Evolutionary conservation across 768 basidiomycete genomes (phyloP), one percentile per base, ranked within the genome.

Genomic region (Favolaschia claudopus): DNA sequence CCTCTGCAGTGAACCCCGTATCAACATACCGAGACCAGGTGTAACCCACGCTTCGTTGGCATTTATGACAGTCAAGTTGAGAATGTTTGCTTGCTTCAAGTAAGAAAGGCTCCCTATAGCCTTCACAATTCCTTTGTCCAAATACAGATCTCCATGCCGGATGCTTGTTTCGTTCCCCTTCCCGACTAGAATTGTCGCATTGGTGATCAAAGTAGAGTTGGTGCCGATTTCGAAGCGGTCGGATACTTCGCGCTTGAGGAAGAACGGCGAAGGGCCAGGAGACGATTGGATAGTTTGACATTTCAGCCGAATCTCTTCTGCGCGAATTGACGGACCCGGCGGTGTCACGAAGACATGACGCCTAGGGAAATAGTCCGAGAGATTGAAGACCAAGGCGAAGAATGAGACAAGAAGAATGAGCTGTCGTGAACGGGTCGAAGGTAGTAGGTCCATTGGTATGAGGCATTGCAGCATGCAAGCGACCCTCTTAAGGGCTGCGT

Each of bases 211-310:
- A 19, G 87, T 87, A 1, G 89, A 75, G 33, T 79, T 80, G 0
- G 90, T 91, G 1, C 88, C 91, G 4, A 74, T 74, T 63, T 86
- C 89, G 60, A 82, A 89, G 36, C 91, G 75, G 66, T 92, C 91
- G 3, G 89, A 91, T 40, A 70, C 68, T 28, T 81, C 76, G 17
- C 84, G 77, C 31, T 73, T 72, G 44, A 66, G 65, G 52, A 82
- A 83, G n/a, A 65, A 55, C 8, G 65, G 53, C 15, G 77, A 67
- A 22, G 72, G 72, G 27, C 69, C 69, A 38, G 90, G 86, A 71
- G 48, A 78, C 74, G 58, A 77, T 76, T 71, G 85, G 74, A 75
- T 76, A 71, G 67, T 79, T 75, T 53, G 86, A 85, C 65, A 96
- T 48, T 70, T 78, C n/a, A 66, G 65, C 36, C 80, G 76, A 24